phyloP scores from a whole-genome alignment of 306 rosid species.

The Prunus persica region DNA sequence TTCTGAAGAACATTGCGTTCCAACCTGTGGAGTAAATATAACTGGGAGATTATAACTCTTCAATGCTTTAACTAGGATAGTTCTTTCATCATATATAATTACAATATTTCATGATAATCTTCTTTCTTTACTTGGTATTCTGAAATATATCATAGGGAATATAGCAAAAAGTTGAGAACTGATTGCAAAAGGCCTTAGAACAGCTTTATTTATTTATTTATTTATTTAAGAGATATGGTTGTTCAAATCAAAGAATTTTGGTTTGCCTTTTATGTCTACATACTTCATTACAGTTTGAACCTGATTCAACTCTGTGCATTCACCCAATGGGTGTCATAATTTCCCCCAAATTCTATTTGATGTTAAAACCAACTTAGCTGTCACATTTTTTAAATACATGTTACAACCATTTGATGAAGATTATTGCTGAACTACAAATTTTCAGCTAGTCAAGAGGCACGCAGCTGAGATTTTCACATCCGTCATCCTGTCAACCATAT shows the following conservation, averaged over 20 bases:
- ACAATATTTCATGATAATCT: background rate
- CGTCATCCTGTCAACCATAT: slow-evolving; percentile 72
- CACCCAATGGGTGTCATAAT: background rate
- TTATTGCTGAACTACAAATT: background rate
- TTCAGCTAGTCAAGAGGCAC: slow-evolving; percentile 95
- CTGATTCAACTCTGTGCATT: background rate
- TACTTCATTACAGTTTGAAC: background rate
- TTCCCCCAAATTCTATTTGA: background rate
- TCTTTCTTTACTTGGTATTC: background rate
- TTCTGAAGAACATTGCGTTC: background rate
- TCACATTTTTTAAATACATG: background rate
- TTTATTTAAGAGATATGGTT: too few species aligned
- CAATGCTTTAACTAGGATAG: background rate
- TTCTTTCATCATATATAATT: too few species aligned
- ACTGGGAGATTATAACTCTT: background rate
- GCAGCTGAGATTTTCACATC: slow-evolving; percentile 97
- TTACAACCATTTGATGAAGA: background rate
- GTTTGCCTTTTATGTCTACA: background rate
- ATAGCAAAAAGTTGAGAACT: background rate
- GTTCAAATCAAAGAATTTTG: background rate
- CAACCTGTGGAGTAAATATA: background rate
- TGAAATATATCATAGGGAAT: background rate
- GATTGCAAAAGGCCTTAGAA: background rate
- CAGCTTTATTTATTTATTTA: background rate
- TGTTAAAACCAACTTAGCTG: background rate